A percentile compares a stretch with the other conserved stretches of the same genome.
Conservation (phyloP, 176 grass and related monocot genomes). For the Cenchrus purpureus region DNA sequence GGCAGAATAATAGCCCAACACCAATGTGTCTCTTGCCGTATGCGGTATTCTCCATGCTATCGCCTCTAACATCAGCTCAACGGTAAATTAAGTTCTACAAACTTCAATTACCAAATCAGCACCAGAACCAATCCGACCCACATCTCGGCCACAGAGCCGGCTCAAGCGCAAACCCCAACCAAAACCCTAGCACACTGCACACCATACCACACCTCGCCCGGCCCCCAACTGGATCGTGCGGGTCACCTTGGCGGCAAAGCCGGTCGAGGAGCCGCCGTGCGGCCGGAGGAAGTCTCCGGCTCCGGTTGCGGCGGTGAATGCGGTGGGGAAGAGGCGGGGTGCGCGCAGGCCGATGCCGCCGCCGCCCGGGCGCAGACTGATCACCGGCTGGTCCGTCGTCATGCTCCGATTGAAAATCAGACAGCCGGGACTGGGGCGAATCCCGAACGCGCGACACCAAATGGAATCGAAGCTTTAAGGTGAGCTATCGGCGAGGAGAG, state of each 20-base stretch:
- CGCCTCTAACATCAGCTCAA: not conserved
- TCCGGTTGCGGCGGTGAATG: conserved; percentile 40
- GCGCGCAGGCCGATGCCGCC: conserved; percentile 55
- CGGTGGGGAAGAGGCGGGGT: conserved; percentile 44
- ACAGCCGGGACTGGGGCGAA: not conserved
- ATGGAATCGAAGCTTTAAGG: conserved; percentile 15
- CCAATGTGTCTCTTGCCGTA: not conserved
- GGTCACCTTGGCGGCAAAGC: conserved; percentile 51
- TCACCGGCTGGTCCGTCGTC: conserved; percentile 78
- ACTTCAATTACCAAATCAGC: not conserved
- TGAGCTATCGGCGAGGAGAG: not conserved
- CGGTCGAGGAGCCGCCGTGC: conserved; percentile 24
- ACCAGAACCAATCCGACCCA: not conserved
- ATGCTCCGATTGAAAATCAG: conserved; percentile 37
- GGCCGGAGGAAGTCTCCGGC: conserved; percentile 42
- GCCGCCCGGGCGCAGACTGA: conserved; percentile 84
- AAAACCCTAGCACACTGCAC: conserved; percentile 9
- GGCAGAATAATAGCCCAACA: not conserved
- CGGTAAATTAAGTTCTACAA: not conserved
- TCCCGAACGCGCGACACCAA: not conserved
- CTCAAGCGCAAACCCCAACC: not conserved
- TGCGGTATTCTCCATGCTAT: not conserved
- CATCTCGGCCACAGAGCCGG: not conserved
- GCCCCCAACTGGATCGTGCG: conserved; percentile 34
- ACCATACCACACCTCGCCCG: not conserved